Conservation (phyloP, 805 yeast genomes). For the Jamesozyma jinghongensis region DNA sequence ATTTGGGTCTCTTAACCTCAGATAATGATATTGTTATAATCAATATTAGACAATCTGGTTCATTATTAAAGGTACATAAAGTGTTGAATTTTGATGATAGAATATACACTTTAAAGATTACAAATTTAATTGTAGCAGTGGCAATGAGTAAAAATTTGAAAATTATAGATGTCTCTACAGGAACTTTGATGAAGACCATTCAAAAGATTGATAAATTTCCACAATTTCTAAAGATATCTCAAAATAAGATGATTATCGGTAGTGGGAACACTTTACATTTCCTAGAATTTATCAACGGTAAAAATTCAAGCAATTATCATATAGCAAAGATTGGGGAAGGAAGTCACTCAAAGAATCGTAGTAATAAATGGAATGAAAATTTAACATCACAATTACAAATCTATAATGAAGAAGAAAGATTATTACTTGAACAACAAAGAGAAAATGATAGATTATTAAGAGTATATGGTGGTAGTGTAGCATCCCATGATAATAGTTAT, state of each 20-base stretch:
- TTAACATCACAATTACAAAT: constrained; percentile 20
- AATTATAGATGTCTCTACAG: constrained; percentile 25
- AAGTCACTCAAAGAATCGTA: constrained; percentile 4
- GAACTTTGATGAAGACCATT: constrained; percentile 24
- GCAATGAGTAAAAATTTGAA: constrained; percentile 24
- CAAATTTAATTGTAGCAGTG: constrained; percentile 24
- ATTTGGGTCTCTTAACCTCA: constrained; percentile 19
- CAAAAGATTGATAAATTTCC: constrained; percentile 27
- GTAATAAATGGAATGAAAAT: constrained; percentile 26
- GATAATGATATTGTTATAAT: constrained; percentile 17
- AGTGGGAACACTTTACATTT: constrained; percentile 25
- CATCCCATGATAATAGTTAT: constrained; percentile 6
- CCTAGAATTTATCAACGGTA: constrained; percentile 18
- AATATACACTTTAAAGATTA: constrained; percentile 22
- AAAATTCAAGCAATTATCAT: constrained; percentile 1
- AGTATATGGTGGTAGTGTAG: constrained; percentile 24
- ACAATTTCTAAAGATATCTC: constrained; percentile 24
- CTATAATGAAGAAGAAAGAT: constrained; percentile 24
- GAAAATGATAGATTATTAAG: constrained; percentile 15
- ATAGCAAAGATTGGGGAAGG: too few species aligned
- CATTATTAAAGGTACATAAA: constrained; percentile 12
- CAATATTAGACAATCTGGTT: constrained; percentile 21
- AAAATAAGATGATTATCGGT: constrained; percentile 25
- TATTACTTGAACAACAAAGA: constrained; percentile 9
- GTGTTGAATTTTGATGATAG: constrained; percentile 18